These are phyloP conservation scores for Uronychia binucleata DNA, from an alignment of 73 alveolate genomes.

Conservation along the genomic window DNA sequence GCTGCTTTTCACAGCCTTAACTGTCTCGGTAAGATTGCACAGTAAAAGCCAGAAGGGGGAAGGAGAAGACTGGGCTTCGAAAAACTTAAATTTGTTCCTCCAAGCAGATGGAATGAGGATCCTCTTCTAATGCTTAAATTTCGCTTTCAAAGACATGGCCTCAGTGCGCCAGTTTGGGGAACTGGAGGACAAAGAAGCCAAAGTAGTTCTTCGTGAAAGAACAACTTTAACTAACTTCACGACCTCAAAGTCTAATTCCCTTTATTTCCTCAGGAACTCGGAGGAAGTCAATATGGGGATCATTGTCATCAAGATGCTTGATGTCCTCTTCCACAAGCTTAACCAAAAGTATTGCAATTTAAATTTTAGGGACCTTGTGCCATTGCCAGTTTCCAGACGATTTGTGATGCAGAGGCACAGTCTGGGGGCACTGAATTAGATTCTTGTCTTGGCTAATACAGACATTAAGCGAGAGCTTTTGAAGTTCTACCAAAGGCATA, in stretches of 20 bases:
- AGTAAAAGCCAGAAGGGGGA: background rate
- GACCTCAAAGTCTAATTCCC: background rate
- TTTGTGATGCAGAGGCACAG: background rate
- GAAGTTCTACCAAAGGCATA: background rate
- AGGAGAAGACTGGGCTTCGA: slow-evolving; percentile 8
- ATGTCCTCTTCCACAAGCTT: background rate
- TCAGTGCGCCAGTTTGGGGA: background rate
- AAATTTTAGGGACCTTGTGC: background rate
- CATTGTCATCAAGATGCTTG: background rate
- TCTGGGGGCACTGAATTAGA: background rate
- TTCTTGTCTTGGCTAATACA: background rate
- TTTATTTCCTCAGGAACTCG: background rate
- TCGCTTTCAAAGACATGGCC: slow-evolving; percentile 1
- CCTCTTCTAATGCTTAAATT: background rate
- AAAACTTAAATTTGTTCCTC: slow-evolving; percentile 32
- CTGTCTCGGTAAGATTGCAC: background rate
- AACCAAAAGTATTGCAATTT: too few species aligned
- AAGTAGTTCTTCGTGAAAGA: background rate
- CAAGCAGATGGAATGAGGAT: slow-evolving; percentile 21
- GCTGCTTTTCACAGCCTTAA: slow-evolving; percentile 20
- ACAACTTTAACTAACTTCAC: background rate
- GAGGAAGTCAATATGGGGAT: background rate
- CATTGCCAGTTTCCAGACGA: background rate
- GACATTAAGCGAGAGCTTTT: background rate
- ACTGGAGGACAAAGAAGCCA: background rate